Evolutionary conservation across 768 basidiomycete genomes (phyloP).

Genomic region (Lactarius tabidus): DNA sequence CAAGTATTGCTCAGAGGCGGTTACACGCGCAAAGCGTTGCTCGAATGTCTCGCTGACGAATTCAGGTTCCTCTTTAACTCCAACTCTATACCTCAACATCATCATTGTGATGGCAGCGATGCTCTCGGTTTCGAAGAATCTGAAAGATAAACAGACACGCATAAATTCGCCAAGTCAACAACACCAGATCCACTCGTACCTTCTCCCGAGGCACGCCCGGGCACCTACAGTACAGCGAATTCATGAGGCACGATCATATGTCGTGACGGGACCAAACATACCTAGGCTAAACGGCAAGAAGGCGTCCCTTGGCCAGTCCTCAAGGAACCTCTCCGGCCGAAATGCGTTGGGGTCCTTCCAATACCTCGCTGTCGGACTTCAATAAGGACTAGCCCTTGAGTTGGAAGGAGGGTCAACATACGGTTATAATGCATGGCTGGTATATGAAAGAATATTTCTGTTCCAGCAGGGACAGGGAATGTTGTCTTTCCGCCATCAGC

Average conservation of each 20-base stretch:
- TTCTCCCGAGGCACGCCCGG: constrained; percentile 27
- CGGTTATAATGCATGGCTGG: constrained; percentile 50
- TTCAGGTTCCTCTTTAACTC: constrained; percentile 46
- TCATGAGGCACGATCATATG: not conserved
- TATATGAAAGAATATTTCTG: constrained; percentile 36
- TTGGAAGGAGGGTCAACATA: constrained; percentile 23
- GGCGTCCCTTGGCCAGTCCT: constrained; percentile 33
- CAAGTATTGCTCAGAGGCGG: not conserved
- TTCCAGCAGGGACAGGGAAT: constrained; percentile 44
- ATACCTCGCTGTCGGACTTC: constrained; percentile 42
- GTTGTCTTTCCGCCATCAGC: constrained; percentile 38
- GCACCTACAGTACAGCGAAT: constrained; percentile 13
- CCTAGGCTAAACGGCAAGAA: constrained; percentile 33
- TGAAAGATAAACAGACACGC: constrained; percentile 20
- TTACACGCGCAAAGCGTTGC: constrained; percentile 35
- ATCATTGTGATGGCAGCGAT: constrained; percentile 46
- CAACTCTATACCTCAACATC: constrained; percentile 43
- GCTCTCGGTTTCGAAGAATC: constrained; percentile 49
- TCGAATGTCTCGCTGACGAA: constrained; percentile 44
- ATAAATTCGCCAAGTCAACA: not conserved
- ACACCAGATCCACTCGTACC: constrained; percentile 8
- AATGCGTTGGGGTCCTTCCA: constrained; percentile 52
- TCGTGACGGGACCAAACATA: not conserved
- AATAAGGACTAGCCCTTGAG: not conserved
- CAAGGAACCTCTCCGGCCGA: constrained; percentile 36